These are phyloP conservation scores for Raddia distichophylla DNA, from an alignment of 176 grass and related monocot species.

Conservation along the genomic window DNA sequence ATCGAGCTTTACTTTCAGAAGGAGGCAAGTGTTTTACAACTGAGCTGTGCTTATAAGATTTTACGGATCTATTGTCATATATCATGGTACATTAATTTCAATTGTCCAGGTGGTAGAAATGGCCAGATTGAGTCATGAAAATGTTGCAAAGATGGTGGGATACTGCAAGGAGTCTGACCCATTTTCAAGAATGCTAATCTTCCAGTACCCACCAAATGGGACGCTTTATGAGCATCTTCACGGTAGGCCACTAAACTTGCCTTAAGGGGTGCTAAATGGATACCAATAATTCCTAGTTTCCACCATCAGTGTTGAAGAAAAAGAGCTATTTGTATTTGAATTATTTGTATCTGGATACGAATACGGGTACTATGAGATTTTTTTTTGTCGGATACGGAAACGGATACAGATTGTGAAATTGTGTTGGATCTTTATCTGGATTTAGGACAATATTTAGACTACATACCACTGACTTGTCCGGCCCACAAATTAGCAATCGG, in stretches of 20 bases:
- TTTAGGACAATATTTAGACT: too few relatives aligned
- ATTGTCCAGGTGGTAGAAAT: slow-evolving; percentile 73
- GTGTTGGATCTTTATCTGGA: too few relatives aligned
- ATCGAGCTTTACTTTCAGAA: slow-evolving; percentile 83
- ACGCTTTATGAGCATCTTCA: slow-evolving; percentile 88
- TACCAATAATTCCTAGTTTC: too few relatives aligned
- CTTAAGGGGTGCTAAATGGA: too few relatives aligned
- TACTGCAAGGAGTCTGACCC: slow-evolving; percentile 87
- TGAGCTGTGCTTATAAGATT: neutral
- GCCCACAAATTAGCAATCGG: too few relatives aligned
- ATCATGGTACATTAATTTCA: neutral
- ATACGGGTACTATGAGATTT: too few relatives aligned
- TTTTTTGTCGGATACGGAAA: too few relatives aligned
- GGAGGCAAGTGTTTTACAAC: slow-evolving; percentile 52
- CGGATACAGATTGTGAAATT: too few relatives aligned
- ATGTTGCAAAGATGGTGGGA: slow-evolving; percentile 68
- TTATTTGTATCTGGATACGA: too few relatives aligned
- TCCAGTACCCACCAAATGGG: slow-evolving; percentile 91
- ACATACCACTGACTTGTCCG: too few relatives aligned
- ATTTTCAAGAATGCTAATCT: slow-evolving; percentile 85
- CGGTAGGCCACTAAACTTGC: slow-evolving; percentile 44
- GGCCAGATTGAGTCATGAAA: slow-evolving; percentile 69
- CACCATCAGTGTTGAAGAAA: too few relatives aligned
- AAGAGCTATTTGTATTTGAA: too few relatives aligned
- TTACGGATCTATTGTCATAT: neutral